Conservation (phyloP, 306 rosid species). For the Crataegus laevigata region DNA sequence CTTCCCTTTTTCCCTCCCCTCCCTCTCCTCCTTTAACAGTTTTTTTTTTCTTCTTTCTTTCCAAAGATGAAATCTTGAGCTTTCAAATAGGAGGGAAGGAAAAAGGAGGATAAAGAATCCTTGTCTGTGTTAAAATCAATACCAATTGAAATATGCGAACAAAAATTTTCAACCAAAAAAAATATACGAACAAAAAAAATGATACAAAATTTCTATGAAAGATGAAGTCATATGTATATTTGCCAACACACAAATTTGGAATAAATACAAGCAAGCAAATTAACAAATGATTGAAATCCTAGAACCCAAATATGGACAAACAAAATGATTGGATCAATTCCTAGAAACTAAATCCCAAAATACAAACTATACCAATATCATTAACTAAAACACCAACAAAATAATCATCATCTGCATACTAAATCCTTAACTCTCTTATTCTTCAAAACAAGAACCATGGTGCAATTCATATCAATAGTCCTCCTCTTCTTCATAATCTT, state of each 20-base stretch:
- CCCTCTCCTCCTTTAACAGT: too few species aligned
- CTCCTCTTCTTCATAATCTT: constrained; percentile 30
- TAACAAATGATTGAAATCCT: background rate
- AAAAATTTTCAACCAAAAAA: too few species aligned
- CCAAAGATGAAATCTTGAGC: too few species aligned
- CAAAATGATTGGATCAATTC: background rate
- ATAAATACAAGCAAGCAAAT: background rate
- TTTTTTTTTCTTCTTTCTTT: too few species aligned
- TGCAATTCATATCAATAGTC: constrained; percentile 35
- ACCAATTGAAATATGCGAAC: too few species aligned
- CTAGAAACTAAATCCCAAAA: background rate
- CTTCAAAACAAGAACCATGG: constrained; percentile 35
- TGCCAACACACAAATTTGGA: background rate
- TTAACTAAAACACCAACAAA: background rate
- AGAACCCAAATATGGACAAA: background rate
- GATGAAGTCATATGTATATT: too few species aligned
- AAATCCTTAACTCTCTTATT: constrained; percentile 28
- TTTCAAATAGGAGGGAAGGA: too few species aligned
- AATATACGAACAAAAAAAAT: too few species aligned
- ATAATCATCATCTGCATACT: constrained; percentile 17
- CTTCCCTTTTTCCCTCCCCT: too few species aligned
- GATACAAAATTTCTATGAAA: background rate
- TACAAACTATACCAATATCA: background rate
- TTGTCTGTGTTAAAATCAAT: too few species aligned
- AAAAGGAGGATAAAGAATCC: too few species aligned